Base-by-base conservation (phyloP, 2,329 filamentous ascomycete species). In the Gaeumannomyces tritici region DNA sequence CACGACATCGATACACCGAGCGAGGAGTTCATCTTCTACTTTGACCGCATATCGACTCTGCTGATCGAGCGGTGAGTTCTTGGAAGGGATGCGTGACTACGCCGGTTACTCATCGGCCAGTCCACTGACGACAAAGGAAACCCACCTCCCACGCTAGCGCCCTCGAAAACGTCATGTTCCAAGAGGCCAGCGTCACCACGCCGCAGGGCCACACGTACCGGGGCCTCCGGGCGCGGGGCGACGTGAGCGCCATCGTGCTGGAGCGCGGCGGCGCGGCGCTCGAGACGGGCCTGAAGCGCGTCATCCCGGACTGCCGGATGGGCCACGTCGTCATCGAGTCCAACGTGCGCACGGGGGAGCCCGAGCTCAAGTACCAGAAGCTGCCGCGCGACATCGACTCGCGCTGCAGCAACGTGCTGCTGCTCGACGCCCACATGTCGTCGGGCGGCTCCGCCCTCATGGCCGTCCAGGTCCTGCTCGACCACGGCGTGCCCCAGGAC, bases 21-120 rank as follows among this genome's bases (percentile, higher is more conserved):
- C 55, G 93, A 96, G 71, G 93, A 98, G 69, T 98, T 97, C 72
- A 91, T 96, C 65, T 98, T 98, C 75, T 98, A 98, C 75, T 97
- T 98, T 73, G 92, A 99, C 74, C 85, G 95, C 51, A 79, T 98
- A 51, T 86, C 90, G 2, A 86, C 89, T n/a, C 79, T 97, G 61
- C 80, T 98, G 29, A 84, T 98, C 58, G 93, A 98, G 74, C 79
- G 86, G 84, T 88, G 74, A 64, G 82, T 75, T 18, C 4, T 3
- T 15, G 8, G 4, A 28, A 42, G 15, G 28, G 1, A 35, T 27
- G n/a, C 24, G 1, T 5, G 4, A 28, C 11, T 33, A n/a, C n/a
- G n/a, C n/a, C n/a, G 8, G 2, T 24, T 27, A 42, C 4, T 31
- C 13, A 12, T 18, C 15, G 35, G 11, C 12, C 4, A 35, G 12